Evolutionary conservation across 2,329 filamentous ascomycete species (phyloP).

Genomic region (Cladosporium sp.): DNA sequence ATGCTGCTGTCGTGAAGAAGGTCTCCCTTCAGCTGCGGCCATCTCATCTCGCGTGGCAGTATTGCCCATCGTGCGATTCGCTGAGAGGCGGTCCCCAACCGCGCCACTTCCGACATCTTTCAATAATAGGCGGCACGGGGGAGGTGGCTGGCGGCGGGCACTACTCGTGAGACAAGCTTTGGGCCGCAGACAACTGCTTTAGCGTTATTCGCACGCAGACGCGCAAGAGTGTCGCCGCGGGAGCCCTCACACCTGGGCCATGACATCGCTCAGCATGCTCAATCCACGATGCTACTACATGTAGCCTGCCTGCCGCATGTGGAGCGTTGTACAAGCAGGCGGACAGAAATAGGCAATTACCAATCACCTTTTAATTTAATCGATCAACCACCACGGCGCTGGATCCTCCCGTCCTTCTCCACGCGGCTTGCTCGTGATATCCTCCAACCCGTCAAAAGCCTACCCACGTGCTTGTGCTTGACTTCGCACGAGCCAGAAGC

Average conservation of each 20-base stretch:
- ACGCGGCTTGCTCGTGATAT: neutral
- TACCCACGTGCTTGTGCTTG: neutral
- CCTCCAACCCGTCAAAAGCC: neutral
- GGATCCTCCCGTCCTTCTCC: neutral
- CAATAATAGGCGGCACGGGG: neutral
- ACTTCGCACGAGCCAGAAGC: neutral
- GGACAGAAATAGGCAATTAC: no score
- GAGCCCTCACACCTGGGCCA: no score
- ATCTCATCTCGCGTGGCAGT: neutral
- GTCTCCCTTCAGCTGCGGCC: neutral
- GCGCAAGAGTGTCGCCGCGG: no score
- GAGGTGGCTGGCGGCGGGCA: neutral
- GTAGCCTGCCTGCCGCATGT: no score
- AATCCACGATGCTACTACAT: no score
- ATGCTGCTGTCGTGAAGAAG: neutral
- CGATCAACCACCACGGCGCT: no score
- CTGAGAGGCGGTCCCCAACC: neutral
- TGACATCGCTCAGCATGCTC: no score
- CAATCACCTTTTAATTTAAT: no score
- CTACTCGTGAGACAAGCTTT: neutral
- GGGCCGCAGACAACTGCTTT: neutral
- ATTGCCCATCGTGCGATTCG: no score
- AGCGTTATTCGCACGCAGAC: neutral
- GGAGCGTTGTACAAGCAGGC: no score
- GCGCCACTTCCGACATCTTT: neutral